These are phyloP conservation scores for Madurella mycetomatis DNA, from an alignment of 2,329 filamentous ascomycete genomes.

Conservation along the genomic window DNA sequence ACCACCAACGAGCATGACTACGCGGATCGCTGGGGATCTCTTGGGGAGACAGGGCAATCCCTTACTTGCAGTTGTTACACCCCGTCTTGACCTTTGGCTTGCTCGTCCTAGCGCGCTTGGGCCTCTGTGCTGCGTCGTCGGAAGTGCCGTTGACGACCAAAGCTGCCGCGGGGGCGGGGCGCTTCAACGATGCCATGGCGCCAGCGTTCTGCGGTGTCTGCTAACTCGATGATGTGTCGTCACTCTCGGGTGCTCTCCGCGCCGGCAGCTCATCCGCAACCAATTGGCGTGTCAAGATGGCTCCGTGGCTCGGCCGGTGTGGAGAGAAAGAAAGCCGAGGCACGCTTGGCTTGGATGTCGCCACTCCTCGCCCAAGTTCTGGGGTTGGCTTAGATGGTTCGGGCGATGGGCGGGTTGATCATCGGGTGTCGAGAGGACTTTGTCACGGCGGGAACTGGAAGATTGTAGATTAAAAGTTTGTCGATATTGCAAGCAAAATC, in stretches of 20 bases:
- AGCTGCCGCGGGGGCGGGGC: slow-evolving; percentile 6
- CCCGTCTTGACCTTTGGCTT: slow-evolving; percentile 63
- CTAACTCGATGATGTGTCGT: background rate
- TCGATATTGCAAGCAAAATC: too few species aligned
- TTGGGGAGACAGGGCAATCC: slow-evolving; percentile 18
- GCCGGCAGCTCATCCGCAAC: background rate
- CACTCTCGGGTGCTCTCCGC: background rate
- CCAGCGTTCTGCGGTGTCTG: background rate
- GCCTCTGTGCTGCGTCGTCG: slow-evolving; percentile 28
- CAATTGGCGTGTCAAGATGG: background rate
- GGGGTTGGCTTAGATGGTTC: too few species aligned
- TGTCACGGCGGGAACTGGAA: too few species aligned
- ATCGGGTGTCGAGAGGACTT: too few species aligned
- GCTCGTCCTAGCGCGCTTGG: slow-evolving; percentile 48
- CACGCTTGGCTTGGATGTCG: background rate
- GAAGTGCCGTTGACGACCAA: slow-evolving; percentile 9
- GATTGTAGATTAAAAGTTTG: too few species aligned
- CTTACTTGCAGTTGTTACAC: slow-evolving; percentile 65
- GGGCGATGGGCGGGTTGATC: too few species aligned
- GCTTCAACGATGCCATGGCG: slow-evolving; percentile 7
- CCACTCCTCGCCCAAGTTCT: too few species aligned
- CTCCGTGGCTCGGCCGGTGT: background rate
- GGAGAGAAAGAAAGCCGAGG: background rate
- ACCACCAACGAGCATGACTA: slow-evolving; percentile 4
- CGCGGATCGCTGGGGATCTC: background rate